Percentiles rank a stretch among this genome's conserved stretches.
phyloP scores from a whole-genome alignment of 495 filamentous ascomycete genomes.

The Daldinia concentrica region DNA sequence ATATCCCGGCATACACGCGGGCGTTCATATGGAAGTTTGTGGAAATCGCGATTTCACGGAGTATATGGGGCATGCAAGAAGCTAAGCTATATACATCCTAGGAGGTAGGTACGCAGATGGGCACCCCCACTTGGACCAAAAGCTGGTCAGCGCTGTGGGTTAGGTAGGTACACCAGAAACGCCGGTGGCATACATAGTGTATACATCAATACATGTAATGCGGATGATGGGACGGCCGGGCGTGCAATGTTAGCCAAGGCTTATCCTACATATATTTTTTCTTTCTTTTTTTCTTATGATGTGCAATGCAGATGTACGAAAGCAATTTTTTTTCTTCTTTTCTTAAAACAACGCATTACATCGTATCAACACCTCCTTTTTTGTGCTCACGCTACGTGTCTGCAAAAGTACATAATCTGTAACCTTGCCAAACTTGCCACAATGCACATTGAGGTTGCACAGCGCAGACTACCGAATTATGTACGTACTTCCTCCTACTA shows the following conservation, averaged over 20 bases:
- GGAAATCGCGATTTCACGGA: constrained; percentile 41
- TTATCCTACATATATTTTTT: constrained; percentile 1
- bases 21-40: constrained; percentile 26
- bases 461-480: constrained; percentile 12
- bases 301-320: constrained; percentile 23
- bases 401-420: constrained; percentile 21
- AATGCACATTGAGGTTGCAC: constrained; percentile 15
- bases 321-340: not conserved
- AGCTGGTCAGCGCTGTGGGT: constrained; percentile 37
- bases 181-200: not conserved
- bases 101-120: constrained; percentile 8
- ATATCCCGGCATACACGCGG: constrained; percentile 2
- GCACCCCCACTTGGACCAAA: constrained; percentile 22
- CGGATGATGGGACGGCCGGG: not conserved
- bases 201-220: constrained; percentile 6
- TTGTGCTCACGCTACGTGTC: constrained; percentile 31
- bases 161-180: constrained; percentile 20
- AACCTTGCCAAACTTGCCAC: constrained; percentile 30
- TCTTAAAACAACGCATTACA: constrained; percentile 18
- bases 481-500: constrained; percentile 15
- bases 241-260: constrained; percentile 23
- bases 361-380: constrained; percentile 24
- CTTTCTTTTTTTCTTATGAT: not conserved
- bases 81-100: constrained; percentile 1
- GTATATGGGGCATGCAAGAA: constrained; percentile 33